Evolutionary conservation across 1,139 yeast species (phyloP).

Genomic region (Nakaseomyces delphensis): DNA sequence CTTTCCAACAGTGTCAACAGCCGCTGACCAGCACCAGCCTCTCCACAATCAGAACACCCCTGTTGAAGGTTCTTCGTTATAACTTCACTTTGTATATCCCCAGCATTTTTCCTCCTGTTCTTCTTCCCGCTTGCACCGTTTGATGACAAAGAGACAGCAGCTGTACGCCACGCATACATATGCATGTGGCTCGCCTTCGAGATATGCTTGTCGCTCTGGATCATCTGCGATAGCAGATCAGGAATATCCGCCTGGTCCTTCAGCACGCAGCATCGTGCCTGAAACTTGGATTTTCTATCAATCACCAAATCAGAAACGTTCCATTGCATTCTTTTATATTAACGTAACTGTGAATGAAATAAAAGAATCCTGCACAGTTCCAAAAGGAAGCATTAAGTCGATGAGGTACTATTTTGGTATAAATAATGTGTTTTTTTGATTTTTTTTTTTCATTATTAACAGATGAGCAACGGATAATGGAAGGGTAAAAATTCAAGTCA

Average conservation of each 20-base stretch:
- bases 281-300: slow-evolving; percentile 53
- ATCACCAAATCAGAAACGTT: slow-evolving; percentile 31
- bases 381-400: too few species aligned
- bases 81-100: background rate
- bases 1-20: slow-evolving; percentile 44
- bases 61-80: slow-evolving; percentile 35
- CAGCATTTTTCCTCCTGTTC: slow-evolving; percentile 4
- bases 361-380: too few species aligned
- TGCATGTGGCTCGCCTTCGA: slow-evolving; percentile 54
- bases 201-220: slow-evolving; percentile 37
- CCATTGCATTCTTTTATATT: slow-evolving; percentile 26
- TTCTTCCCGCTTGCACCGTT: slow-evolving; percentile 8
- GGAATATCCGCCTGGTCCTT: slow-evolving; percentile 35
- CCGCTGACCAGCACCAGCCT: slow-evolving; percentile 54
- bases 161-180: slow-evolving; percentile 62
- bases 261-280: slow-evolving; percentile 45
- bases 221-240: slow-evolving; percentile 34
- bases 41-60: slow-evolving; percentile 57
- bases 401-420: too few species aligned
- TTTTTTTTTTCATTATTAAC: too few species aligned
- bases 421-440: too few species aligned
- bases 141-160: slow-evolving; percentile 13
- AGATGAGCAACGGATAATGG: too few species aligned
- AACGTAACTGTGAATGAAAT: too few species aligned
- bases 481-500: too few species aligned